Evolutionary conservation across 257 asterid genomes (phyloP), one percentile per base, ranked within the genome.

Genomic region (Galeopsis tetrahit): DNA sequence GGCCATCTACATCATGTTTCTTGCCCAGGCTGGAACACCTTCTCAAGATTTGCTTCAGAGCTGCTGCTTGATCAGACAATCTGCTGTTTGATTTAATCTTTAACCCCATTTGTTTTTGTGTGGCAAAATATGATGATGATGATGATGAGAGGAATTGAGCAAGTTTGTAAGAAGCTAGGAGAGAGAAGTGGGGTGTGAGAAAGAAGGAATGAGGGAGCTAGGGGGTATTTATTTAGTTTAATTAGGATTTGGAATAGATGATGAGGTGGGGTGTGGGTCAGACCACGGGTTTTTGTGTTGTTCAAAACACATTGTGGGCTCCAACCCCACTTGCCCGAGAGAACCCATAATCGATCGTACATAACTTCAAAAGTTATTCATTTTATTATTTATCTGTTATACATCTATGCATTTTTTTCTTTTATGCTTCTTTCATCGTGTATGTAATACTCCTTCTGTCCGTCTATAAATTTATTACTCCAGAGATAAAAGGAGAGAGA

Each of bases 21-120:
- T 77, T 81, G 52, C 86, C 84, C 58, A 82, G n/a, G 14, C 87
- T 82, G 3, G 89, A 85, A 52, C 87, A 82, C 40, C 85, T 73
- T 40, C 52, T 75, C 63, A 82, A 4, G 82, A 85, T 85, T 58
- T 85, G 84, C 57, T 81, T 78, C 52, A 85, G 44, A 7, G 69
- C 51, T 2, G 81, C 68, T 63, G 84, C 38, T 64, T 81, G 86
- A 21, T 21, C 28, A 1, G 77, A 11, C 8, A 79, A 48, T 60
- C 58, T 79, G 80, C 58, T 79, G 80, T 31, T 80, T 4, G 83
- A 39, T 71, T 69, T n/a, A n/a, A n/a, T 85, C 68, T 80, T 82
- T 15, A 82, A 69, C 4, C 79, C 89, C 89, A 85, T 85, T 71
- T 55, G 4, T 4, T 4, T 10, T 68, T 15, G 9, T 35, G 9